These are phyloP conservation scores for Cryptosporidium baileyi DNA, from an alignment of 169 alveolate species.

Conservation along the genomic window DNA sequence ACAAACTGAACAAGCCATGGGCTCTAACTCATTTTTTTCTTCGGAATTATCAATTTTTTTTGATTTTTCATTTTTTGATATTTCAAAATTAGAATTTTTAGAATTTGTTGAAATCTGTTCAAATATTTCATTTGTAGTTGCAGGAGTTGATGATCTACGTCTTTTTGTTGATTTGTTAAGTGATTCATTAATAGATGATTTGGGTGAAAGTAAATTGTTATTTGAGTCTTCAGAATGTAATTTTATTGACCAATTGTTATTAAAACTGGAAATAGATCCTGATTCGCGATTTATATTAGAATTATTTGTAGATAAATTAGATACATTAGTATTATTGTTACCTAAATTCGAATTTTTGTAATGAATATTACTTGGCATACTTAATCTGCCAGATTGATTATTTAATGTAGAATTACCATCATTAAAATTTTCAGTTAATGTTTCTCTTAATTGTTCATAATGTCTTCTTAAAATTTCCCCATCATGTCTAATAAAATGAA, in stretches of 20 bases:
- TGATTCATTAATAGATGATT: not conserved
- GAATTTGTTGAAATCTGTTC: not conserved
- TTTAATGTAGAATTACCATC: not conserved
- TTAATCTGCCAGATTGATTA: conserved; percentile 46
- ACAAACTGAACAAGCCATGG: not conserved
- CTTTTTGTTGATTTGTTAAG: conserved; percentile 21
- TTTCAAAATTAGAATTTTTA: not conserved
- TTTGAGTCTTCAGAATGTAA: not conserved
- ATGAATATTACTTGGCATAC: not conserved
- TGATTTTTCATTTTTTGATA: not conserved
- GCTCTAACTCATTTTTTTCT: not conserved
- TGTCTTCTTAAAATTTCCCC: conserved; percentile 57
- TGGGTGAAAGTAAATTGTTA: not conserved
- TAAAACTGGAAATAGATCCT: not conserved
- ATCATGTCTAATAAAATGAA: conserved; percentile 65
- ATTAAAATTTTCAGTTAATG: conserved; percentile 4
- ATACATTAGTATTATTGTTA: not conserved
- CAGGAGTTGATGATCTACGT: conserved; percentile 7
- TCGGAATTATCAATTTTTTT: not conserved
- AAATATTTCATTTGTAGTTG: not conserved
- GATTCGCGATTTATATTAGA: not conserved
- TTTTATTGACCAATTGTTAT: not conserved
- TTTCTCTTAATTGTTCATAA: conserved; percentile 45
- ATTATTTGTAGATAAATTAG: not conserved
- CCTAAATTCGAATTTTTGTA: conserved; percentile 1